These are phyloP conservation scores for Malus orientalis DNA, from an alignment of 306 rosid species.

Conservation along the genomic window DNA sequence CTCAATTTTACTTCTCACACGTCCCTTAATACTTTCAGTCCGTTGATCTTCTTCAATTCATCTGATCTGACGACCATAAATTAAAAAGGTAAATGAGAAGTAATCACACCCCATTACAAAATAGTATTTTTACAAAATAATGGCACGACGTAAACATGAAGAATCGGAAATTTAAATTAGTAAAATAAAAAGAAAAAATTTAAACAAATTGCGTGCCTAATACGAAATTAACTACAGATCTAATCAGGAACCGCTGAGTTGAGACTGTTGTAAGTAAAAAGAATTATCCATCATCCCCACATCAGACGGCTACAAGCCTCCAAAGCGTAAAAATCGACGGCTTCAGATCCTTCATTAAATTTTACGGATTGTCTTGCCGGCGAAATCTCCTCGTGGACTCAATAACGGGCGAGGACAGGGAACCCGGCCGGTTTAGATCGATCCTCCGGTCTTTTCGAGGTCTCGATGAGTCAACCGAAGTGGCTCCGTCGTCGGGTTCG, in stretches of 20 bases:
- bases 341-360: slow-evolving; percentile 1
- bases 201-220: slow-evolving; percentile 3
- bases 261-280: neutral
- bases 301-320: slow-evolving; percentile 7
- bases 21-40: no score
- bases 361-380: neutral
- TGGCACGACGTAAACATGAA: neutral
- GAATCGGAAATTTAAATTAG: neutral
- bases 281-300: slow-evolving; percentile 12
- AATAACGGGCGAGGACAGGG: neutral
- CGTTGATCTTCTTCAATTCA: no score
- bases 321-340: slow-evolving; percentile 25
- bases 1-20: no score
- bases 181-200: neutral
- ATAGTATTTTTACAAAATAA: neutral
- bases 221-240: slow-evolving; percentile 18
- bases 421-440: neutral
- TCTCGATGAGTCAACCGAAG: slow-evolving; percentile 8
- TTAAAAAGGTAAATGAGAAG: no score
- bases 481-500: slow-evolving; percentile 14
- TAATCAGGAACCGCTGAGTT: slow-evolving; percentile 20
- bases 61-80: no score
- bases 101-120: neutral
- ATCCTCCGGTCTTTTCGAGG: slow-evolving; percentile 9
- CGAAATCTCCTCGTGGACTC: neutral